A percentile compares a stretch with the other conserved stretches of the same genome.
phyloP scores from a whole-genome alignment of 768 basidiomycete species.

The Kondoa malvinella region DNA sequence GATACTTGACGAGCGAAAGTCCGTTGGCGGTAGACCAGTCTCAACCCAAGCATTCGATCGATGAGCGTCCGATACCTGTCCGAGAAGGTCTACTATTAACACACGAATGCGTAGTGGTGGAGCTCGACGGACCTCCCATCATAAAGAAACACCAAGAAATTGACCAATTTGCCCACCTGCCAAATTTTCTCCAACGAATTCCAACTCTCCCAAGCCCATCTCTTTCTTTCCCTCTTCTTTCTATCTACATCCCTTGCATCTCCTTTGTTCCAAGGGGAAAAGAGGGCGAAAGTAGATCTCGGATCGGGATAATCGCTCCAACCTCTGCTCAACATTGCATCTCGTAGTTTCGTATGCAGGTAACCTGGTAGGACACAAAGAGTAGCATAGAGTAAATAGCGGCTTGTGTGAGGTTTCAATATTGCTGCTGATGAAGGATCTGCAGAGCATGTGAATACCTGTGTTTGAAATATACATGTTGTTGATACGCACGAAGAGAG shows the following conservation, averaged over 20 bases:
- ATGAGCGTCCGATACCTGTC: conserved; percentile 72
- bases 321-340: conserved; percentile 20
- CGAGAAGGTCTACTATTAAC: background rate
- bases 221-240: conserved; percentile 19
- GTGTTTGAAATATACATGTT: no score
- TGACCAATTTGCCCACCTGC: conserved; percentile 37
- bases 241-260: conserved; percentile 9
- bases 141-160: conserved; percentile 68
- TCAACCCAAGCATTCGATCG: conserved; percentile 59
- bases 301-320: conserved; percentile 26
- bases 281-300: conserved; percentile 12
- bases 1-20: conserved; percentile 67
- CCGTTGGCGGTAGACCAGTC: conserved; percentile 52
- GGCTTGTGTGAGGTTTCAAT: background rate
- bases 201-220: conserved; percentile 23
- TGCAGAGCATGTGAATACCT: conserved; percentile 5
- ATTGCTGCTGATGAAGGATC: background rate
- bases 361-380: conserved; percentile 9
- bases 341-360: conserved; percentile 14
- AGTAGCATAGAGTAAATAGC: background rate
- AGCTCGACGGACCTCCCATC: conserved; percentile 55
- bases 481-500: background rate
- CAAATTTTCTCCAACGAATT: conserved; percentile 18
- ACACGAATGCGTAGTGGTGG: background rate
- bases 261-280: conserved; percentile 5